A percentile compares a stretch with the other conserved stretches of the same genome.
phyloP scores from a whole-genome alignment of 1,139 yeast genomes.

The Lodderomyces metapsilosis region DNA sequence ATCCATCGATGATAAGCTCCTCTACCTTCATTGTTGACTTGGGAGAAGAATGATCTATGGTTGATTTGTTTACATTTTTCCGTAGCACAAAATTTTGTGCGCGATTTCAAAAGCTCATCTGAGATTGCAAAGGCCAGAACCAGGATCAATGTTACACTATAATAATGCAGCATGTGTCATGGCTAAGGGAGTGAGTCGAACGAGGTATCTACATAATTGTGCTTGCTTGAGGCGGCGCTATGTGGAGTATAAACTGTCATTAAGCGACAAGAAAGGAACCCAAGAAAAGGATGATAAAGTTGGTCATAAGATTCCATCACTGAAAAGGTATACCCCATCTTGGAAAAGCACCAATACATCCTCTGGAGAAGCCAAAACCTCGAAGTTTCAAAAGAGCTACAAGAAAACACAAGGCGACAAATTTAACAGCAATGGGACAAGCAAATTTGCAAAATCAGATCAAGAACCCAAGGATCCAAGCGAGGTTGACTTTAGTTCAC shows the following conservation, averaged over 20 bases:
- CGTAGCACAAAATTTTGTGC: too few species aligned
- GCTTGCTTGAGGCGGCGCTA: neutral
- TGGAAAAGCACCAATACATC: neutral
- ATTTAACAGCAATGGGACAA: too few species aligned
- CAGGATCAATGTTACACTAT: neutral
- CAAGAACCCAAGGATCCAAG: too few species aligned
- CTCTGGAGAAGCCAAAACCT: neutral
- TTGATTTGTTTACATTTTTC: neutral
- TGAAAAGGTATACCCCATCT: neutral
- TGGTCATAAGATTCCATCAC: neutral
- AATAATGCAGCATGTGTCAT: neutral
- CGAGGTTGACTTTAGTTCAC: neutral
- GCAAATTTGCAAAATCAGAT: too few species aligned
- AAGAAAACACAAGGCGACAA: too few species aligned
- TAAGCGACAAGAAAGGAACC: neutral
- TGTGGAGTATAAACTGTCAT: neutral
- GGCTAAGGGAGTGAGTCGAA: neutral
- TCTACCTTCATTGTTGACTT: constrained; percentile 74
- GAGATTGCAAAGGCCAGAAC: too few species aligned
- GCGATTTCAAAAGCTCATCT: constrained; percentile 1
- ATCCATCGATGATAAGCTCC: constrained; percentile 94
- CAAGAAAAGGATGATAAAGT: neutral
- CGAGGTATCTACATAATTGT: neutral
- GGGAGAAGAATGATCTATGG: too few species aligned
- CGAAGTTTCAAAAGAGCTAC: neutral